Evolutionary conservation across 129 eudicot species (phyloP), one percentile per base, ranked within the genome.

Genomic region (Lactuca sativa): DNA sequence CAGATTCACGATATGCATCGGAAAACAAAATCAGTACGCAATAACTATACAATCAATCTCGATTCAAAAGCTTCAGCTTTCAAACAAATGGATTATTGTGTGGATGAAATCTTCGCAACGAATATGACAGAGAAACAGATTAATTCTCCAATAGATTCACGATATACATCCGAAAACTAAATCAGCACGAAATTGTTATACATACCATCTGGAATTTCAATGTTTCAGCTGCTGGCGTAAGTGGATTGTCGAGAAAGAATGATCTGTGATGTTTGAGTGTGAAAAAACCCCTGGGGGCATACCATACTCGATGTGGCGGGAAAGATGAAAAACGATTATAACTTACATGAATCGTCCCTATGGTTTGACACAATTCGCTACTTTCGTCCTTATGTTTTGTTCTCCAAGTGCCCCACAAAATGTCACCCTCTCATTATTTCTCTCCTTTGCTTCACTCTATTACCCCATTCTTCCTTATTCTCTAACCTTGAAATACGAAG

Each of bases 171-270:
- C 1, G 15, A 12, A 64, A 16, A 30, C 16, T 37, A 43, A 55
- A 56, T 32, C 21, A 36, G 17, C 32, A 32, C 4, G 30, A 47
- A 17, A 3, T 60, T 32, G 4, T 33, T 32, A 59, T 44, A 37
- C 73, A 49, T 66, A 75, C 74, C 80, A 75, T 75, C 6, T 32
- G 38, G 16, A 41, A 13, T 74, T 65, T 66, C 5, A 1, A 48
- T 3, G 54, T 5, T 67, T 66, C 62, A 33, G 61, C 56, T 48
- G 34, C 10, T 4, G 38, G 34, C 12, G 62, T 18, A 16, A 56
- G 33, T 66, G 56, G 72, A 41, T 2, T 38, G 10, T 43, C 32
- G 52, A 56, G 59, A 44, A 40, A 38, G 53, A 56, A 15, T 36
- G 70, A 53, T 51, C 25, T 73, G 66, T 64, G 48, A 37, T 10